Base-by-base conservation (phyloP, 31 red algal species). In the Endocladia muricata region DNA sequence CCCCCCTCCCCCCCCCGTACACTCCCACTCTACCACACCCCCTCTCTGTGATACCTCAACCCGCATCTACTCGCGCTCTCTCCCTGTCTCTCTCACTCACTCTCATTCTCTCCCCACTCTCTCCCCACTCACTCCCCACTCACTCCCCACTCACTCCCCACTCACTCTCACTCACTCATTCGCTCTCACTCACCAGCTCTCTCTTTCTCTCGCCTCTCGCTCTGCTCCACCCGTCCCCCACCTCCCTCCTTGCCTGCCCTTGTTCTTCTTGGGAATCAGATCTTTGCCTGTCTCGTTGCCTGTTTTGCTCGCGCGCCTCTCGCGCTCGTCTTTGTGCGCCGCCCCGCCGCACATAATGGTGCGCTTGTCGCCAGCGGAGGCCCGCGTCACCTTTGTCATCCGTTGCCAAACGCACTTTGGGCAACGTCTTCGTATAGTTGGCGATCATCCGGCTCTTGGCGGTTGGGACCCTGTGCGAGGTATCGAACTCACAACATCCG, bases 321-420 rank as follows among this genome's bases (percentile, higher is more conserved):
- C 61, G 30, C 9, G 3, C 23, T 29, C 17, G 47, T 22, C 51
- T 0, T 64, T 15, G 3, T 19, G 4, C 52, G 9, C 66, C 67
- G 33, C 49, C 78, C 44, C 38, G 4, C 64, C 2, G 19, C 48
- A 7, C 2, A 39, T 29, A 36, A 88, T 88, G 84, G 73, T 78
- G 36, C 84, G 84, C 54, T 52, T 78, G 30, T 78, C 84, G 49
- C 31, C 73, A 3, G 28, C 55, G 31, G 74, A 88, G 74, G 81
- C 84, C 44, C 91, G 91, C 78, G 84, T 94, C 31, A 88, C 91
- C 44, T 94, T 94, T 51, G 42, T 94, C 77, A 41, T 94, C 32
- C 83, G 84, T 41, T 88, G 71, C 47, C 11, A 78, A 31, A 76
- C 78, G 3, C 51, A 56, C 25, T 63, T 56, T 33, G 83, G 72